Base-by-base conservation (phyloP, 2,329 filamentous ascomycete species). In the Arthroderma uncinatum region DNA sequence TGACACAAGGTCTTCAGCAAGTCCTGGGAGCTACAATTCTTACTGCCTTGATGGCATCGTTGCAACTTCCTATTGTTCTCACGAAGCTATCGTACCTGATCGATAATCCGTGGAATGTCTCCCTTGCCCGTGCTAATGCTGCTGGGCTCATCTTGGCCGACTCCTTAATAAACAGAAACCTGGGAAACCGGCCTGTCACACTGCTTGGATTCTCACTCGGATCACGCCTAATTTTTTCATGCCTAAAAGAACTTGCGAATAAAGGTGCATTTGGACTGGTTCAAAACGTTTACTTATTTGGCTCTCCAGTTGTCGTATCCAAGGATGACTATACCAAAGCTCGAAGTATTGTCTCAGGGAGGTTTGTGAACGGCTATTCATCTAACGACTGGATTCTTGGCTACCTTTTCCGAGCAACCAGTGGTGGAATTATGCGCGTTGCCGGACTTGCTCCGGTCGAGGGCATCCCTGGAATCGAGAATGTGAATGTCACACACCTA, bases 41-140 rank as follows among this genome's bases (percentile, higher is more conserved):
- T 14, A 83, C 91, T 55, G 83, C 86, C 63, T 77, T 98, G 33
- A 97, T 98, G 92, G 86, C 91, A 40, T 90, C 91, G 34, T 77
- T 98, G 54, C 89, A 94, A 69, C 76, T 96, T n/a, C 93, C 93
- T 1, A 82, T 98, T 42, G 85, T 96, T 28, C 76, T 98, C 47
- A 91, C 92, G 0, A 98, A 98, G 69, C 81, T 98, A 8, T 84
- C 92, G 0, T 98, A 98, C 67, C 79, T 98, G 19, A 96, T 98
- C 63, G 93, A 98, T 71, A 98, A 98, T 67, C 93, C 93, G 0
- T 98, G 93, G 93, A 89, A 87, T 25, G 91, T 96, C n/a, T 97
- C 93, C 1, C 81, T 95, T 53, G 89, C 93, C 65, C 84, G 93
- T 64, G 93, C 93, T 30, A 91, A 87, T 65, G 80, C 88, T 57